Evolutionary conservation across 1,139 yeast species (phyloP).

Genomic region (Yamadazyma sp.): DNA sequence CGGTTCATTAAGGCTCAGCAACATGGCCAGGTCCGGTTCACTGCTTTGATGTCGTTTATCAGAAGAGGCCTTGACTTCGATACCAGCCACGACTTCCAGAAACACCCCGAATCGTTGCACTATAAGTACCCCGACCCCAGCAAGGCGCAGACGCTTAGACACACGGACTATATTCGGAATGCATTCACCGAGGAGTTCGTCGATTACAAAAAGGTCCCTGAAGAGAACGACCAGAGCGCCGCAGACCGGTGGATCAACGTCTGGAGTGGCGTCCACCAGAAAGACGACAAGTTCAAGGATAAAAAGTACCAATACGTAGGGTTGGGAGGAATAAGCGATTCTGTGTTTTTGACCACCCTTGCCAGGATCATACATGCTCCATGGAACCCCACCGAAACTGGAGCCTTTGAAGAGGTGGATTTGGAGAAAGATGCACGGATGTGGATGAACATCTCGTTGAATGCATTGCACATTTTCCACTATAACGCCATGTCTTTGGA

Average conservation of each 20-base stretch:
- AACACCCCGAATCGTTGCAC: conserved; percentile 21
- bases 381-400: conserved; percentile 43
- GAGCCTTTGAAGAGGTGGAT: conserved; percentile 34
- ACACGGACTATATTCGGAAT: conserved; percentile 41
- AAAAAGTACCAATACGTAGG: conserved; percentile 38
- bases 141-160: conserved; percentile 29
- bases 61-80: conserved; percentile 16
- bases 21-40: conserved; percentile 26
- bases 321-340: conserved; percentile 41
- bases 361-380: conserved; percentile 45
- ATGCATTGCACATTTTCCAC: conserved; percentile 42
- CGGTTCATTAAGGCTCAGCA: conserved; percentile 32
- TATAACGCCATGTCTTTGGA: conserved; percentile 51
- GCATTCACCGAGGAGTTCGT: conserved; percentile 42
- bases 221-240: conserved; percentile 30
- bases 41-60: conserved; percentile 32
- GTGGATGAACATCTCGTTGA: conserved; percentile 34
- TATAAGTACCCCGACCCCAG: conserved; percentile 31
- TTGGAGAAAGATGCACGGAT: conserved; percentile 31
- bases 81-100: conserved; percentile 14
- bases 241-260: conserved; percentile 45
- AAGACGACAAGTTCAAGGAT: conserved; percentile 27
- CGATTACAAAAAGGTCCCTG: conserved; percentile 33
- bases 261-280: conserved; percentile 36
- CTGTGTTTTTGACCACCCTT: conserved; percentile 43